These are phyloP conservation scores for Prunus mongolica DNA, from an alignment of 306 rosid species.

Conservation along the genomic window DNA sequence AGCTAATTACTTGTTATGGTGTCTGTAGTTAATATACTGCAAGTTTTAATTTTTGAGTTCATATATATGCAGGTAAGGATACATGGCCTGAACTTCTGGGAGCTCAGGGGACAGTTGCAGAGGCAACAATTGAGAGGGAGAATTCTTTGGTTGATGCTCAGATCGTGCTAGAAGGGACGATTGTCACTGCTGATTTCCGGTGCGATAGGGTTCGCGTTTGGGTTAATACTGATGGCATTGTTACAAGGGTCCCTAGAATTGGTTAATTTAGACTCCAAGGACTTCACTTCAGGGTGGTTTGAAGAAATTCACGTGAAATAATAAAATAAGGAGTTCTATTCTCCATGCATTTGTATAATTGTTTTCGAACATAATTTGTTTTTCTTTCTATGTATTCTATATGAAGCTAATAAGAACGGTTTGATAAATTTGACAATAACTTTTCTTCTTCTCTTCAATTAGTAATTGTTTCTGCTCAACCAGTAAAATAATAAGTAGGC, in stretches of 20 bases:
- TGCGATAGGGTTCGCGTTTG: constrained; percentile 54
- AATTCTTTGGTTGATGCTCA: constrained; percentile 14
- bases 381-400: background rate
- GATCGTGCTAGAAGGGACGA: constrained; percentile 29
- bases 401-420: background rate
- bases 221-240: constrained; percentile 22
- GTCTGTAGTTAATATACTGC: no score
- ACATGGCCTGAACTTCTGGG: constrained; percentile 65
- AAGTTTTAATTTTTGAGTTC: no score
- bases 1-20: no score
- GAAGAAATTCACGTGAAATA: background rate
- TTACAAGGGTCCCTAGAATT: constrained; percentile 37
- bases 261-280: constrained; percentile 13
- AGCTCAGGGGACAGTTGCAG: constrained; percentile 33
- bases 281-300: background rate
- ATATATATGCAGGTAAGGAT: constrained; percentile 22
- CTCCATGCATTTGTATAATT: background rate
- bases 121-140: constrained; percentile 29
- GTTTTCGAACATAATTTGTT: background rate
- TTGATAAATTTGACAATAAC: background rate
- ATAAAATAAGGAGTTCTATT: background rate
- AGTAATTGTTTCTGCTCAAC: background rate
- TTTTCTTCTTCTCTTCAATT: background rate
- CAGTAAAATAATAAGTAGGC: background rate
- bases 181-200: constrained; percentile 31